Evolutionary conservation across 768 basidiomycete genomes (phyloP).

Genomic region (Termitomyces sp.): DNA sequence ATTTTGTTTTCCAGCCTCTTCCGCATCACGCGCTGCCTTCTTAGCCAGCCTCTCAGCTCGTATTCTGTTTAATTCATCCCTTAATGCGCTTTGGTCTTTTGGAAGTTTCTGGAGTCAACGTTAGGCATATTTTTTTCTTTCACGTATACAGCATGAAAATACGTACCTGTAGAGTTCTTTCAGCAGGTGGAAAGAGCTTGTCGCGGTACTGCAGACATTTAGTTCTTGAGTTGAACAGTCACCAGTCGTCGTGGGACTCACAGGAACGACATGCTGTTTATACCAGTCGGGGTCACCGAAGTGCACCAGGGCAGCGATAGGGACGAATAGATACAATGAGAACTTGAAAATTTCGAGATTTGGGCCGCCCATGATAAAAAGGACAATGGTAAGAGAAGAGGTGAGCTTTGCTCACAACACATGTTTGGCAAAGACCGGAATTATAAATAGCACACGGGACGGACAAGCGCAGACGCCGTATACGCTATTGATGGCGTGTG

Average conservation of each 20-base stretch:
- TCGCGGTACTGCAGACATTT: constrained; percentile 53
- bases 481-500: not conserved
- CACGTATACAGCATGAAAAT: not conserved
- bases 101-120: constrained; percentile 45
- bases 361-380: constrained; percentile 33
- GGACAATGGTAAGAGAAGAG: not conserved
- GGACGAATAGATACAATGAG: constrained; percentile 79
- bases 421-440: not conserved
- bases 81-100: constrained; percentile 57
- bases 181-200: constrained; percentile 59
- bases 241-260: constrained; percentile 21
- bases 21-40: constrained; percentile 34
- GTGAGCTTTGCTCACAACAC: not conserved
- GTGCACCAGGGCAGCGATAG: constrained; percentile 73
- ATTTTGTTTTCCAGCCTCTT: not conserved
- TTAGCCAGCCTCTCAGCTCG: constrained; percentile 52
- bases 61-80: constrained; percentile 67
- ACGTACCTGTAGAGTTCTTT: constrained; percentile 47
- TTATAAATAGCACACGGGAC: not conserved
- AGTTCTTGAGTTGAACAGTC: not conserved
- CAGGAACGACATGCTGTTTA: constrained; percentile 67
- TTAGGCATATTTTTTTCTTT: not conserved
- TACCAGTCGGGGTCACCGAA: constrained; percentile 92
- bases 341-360: constrained; percentile 92
- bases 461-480: not conserved